Conservation (phyloP, 1,284 basidiomycete genomes). For the Bondarzewia mesenterica region DNA sequence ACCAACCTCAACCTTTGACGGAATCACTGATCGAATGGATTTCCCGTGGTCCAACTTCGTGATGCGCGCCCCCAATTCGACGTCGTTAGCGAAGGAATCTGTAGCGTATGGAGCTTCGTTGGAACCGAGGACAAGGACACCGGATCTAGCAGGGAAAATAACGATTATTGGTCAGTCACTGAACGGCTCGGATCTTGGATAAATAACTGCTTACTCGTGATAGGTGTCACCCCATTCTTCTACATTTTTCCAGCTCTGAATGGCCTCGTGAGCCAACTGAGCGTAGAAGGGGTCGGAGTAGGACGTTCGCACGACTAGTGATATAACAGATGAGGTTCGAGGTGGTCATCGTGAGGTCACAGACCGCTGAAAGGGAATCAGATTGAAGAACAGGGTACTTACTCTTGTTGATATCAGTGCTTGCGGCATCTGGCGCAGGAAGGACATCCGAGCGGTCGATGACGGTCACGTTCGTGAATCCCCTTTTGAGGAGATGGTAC, state of each 20-base stretch:
- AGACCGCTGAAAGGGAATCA: background rate
- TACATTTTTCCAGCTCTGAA: conserved; percentile 59
- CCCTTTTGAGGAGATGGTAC: conserved; percentile 61
- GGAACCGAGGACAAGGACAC: conserved; percentile 47
- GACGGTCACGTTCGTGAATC: conserved; percentile 63
- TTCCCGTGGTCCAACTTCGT: conserved; percentile 28
- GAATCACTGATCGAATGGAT: conserved; percentile 39
- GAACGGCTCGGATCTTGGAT: background rate
- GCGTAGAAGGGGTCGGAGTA: conserved; percentile 68
- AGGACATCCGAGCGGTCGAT: conserved; percentile 59
- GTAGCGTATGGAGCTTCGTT: conserved; percentile 33
- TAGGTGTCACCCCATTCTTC: conserved; percentile 69
- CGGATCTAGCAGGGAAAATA: conserved; percentile 35
- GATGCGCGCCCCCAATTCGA: conserved; percentile 41
- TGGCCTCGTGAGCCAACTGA: conserved; percentile 63
- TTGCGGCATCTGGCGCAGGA: conserved; percentile 75
- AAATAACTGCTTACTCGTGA: conserved; percentile 54
- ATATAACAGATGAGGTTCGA: background rate
- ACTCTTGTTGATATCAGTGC: conserved; percentile 83
- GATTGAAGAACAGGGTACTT: conserved; percentile 22
- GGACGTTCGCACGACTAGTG: conserved; percentile 65
- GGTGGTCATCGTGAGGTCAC: background rate
- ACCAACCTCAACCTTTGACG: conserved; percentile 25
- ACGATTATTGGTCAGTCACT: background rate
- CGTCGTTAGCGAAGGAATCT: conserved; percentile 51